Evolutionary conservation across 2,329 filamentous ascomycete genomes (phyloP).

Genomic region (Aureobasidium lini): DNA sequence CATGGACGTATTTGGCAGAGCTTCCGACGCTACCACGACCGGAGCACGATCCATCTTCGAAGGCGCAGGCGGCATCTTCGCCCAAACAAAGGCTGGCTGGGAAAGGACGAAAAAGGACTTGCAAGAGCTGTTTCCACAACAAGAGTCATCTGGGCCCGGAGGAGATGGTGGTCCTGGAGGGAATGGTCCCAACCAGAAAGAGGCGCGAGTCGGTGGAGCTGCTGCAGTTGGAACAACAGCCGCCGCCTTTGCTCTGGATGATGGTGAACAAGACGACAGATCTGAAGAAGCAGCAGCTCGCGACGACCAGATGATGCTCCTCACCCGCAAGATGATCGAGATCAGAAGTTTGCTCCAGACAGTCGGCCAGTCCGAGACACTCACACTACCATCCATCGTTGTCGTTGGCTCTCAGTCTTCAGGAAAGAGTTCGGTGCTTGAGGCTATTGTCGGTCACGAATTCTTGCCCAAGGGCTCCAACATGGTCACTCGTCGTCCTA

Average conservation of each 20-base stretch:
- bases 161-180: constrained; percentile 31
- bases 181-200: constrained; percentile 28
- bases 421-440: constrained; percentile 92
- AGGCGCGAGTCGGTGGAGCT: constrained; percentile 43
- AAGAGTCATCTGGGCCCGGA: constrained; percentile 19
- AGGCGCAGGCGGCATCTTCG: constrained; percentile 64
- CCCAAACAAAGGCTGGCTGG: constrained; percentile 75
- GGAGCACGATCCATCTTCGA: constrained; percentile 65
- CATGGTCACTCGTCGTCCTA: constrained; percentile 94
- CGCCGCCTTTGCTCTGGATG: constrained; percentile 71
- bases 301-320: constrained; percentile 98
- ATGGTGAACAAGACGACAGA: constrained; percentile 54
- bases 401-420: constrained; percentile 98
- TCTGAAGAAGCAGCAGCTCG: constrained; percentile 60
- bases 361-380: constrained; percentile 80
- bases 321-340: constrained; percentile 99
- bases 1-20: constrained; percentile 65
- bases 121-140: constrained; percentile 55
- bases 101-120: constrained; percentile 79
- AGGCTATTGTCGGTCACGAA: constrained; percentile 95
- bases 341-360: constrained; percentile 86
- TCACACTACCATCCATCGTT: constrained; percentile 94
- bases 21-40: constrained; percentile 61
- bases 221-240: constrained; percentile 64
- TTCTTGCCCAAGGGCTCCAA: constrained; percentile 97